These are phyloP conservation scores for Ogataea salicorniae DNA, from an alignment of 805 yeast species.

Conservation along the genomic window DNA sequence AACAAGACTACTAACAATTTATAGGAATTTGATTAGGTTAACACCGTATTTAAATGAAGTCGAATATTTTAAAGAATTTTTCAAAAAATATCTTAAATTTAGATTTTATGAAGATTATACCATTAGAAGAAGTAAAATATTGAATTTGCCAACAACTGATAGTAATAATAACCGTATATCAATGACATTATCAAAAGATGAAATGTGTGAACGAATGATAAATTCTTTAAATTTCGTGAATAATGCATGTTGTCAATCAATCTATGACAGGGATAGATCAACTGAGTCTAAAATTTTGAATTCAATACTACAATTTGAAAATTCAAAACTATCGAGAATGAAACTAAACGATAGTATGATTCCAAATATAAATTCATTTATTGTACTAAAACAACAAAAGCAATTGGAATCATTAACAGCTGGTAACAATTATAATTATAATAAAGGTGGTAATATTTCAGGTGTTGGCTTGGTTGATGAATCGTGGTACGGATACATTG, in stretches of 20 bases:
- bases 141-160: neutral
- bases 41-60: constrained; percentile 8
- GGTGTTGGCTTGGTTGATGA: neutral
- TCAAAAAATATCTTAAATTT: constrained; percentile 12
- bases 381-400: neutral
- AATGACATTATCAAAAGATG: constrained; percentile 4
- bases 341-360: neutral
- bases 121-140: constrained; percentile 8
- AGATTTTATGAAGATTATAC: constrained; percentile 22
- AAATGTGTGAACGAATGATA: constrained; percentile 12
- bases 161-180: neutral
- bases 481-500: constrained; percentile 11
- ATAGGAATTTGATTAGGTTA: constrained; percentile 20
- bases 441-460: neutral
- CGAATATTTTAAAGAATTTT: constrained; percentile 3
- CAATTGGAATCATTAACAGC: neutral
- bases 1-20: constrained; percentile 10
- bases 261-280: neutral
- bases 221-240: constrained; percentile 24
- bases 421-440: neutral
- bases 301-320: constrained; percentile 20
- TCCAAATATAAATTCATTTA: constrained; percentile 6
- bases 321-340: neutral
- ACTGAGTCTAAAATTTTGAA: constrained; percentile 14
- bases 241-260: constrained; percentile 18